Conservation (phyloP, 2,329 filamentous ascomycete species). For the Aspergillus sclerotialis region DNA sequence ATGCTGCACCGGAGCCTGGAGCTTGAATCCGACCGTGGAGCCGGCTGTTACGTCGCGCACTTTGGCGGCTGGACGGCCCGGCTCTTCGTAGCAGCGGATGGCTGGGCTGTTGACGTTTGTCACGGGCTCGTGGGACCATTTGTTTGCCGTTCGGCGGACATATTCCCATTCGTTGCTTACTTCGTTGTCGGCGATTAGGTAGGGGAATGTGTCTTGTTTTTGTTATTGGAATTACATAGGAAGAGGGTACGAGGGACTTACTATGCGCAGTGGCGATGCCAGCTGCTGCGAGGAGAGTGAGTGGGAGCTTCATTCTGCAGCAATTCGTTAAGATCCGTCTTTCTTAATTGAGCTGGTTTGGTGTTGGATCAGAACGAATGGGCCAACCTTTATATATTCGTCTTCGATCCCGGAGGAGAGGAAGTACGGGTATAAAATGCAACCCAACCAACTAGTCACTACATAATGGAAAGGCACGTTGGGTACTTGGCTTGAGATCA, state of each 20-base stretch:
- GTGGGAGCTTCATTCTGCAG: background rate
- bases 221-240: background rate
- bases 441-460: too few species aligned
- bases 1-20: slow-evolving; percentile 7
- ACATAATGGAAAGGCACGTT: too few species aligned
- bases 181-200: background rate
- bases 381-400: too few species aligned
- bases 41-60: slow-evolving; percentile 4
- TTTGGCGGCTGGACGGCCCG: slow-evolving; percentile 2
- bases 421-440: too few species aligned
- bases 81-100: slow-evolving; percentile 8
- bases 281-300: background rate
- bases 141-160: background rate
- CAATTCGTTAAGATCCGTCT: too few species aligned
- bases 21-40: slow-evolving; percentile 10
- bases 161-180: background rate
- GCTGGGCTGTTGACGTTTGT: slow-evolving; percentile 3
- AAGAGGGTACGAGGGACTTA: background rate
- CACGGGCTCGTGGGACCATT: background rate
- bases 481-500: too few species aligned
- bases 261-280: background rate
- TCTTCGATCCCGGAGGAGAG: too few species aligned
- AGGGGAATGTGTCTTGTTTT: background rate
- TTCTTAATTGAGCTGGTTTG: too few species aligned
- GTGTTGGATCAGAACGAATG: too few species aligned